These are phyloP conservation scores for Nidularia sp. DNA, from an alignment of 768 basidiomycete species.

Conservation along the genomic window DNA sequence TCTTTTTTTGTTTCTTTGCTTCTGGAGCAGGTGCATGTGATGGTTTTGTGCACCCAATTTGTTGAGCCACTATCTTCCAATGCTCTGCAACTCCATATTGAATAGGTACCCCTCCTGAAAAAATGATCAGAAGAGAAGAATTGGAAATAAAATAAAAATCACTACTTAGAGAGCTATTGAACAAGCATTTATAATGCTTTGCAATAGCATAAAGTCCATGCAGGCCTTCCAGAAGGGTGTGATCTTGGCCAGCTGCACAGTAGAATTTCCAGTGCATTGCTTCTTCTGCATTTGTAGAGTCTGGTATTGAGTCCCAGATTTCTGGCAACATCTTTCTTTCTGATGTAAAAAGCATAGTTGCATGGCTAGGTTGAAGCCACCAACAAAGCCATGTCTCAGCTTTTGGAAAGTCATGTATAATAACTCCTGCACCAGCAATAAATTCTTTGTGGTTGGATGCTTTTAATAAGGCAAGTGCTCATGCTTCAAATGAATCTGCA, in stretches of 20 bases:
- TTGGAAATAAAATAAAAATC: not conserved
- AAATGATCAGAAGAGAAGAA: not conserved
- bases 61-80: slow-evolving; percentile 4
- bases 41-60: slow-evolving; percentile 10
- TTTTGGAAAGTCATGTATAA: not conserved
- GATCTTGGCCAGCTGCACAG: not conserved
- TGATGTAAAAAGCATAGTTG: not conserved
- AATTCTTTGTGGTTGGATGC: too few species aligned
- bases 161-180: not conserved
- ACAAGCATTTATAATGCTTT: not conserved
- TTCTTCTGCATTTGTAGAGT: not conserved
- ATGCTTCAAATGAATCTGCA: too few species aligned
- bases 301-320: not conserved
- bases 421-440: too few species aligned
- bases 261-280: not conserved
- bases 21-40: not conserved
- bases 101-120: slow-evolving; percentile 5
- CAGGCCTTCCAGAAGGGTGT: not conserved
- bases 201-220: not conserved
- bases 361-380: not conserved
- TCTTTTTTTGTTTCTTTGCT: slow-evolving; percentile 3
- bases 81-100: slow-evolving; percentile 8
- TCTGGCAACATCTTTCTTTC: not conserved
- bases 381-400: not conserved
- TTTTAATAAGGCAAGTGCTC: too few species aligned